Conservation (phyloP, 139 green algal species). For the Chlamydomonas urium region DNA sequence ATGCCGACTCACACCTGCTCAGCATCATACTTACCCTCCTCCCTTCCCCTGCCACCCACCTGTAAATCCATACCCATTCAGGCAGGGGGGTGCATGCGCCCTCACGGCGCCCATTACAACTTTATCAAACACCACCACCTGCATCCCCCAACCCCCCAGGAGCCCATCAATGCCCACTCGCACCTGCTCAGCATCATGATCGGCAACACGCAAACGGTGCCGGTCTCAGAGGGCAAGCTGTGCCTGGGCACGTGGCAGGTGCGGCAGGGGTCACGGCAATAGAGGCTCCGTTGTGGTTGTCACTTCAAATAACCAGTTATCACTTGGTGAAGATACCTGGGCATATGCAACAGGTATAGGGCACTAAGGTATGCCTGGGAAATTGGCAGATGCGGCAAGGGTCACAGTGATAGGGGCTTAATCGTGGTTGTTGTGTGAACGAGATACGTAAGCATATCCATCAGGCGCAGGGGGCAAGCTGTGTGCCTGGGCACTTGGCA, state of each 20-base stretch:
- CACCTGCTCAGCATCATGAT: constrained; percentile 71
- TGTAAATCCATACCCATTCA: constrained; percentile 39
- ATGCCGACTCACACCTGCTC: constrained; percentile 76
- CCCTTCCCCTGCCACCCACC: constrained; percentile 20
- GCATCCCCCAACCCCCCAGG: constrained; percentile 23
- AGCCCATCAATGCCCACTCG: constrained; percentile 71
- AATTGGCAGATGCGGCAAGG: background rate
- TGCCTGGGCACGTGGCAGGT: constrained; percentile 69
- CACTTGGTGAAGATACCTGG: background rate
- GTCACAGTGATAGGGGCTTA: background rate
- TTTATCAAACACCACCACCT: too few relatives aligned
- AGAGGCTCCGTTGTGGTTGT: background rate
- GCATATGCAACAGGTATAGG: background rate
- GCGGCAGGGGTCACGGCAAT: background rate
- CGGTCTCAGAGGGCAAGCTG: constrained; percentile 47
- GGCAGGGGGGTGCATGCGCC: too few relatives aligned
- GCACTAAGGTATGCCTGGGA: background rate
- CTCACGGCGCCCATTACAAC: too few relatives aligned
- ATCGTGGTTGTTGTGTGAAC: background rate
- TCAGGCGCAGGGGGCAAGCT: background rate
- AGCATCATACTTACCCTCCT: constrained; percentile 35
- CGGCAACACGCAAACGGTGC: constrained; percentile 56
- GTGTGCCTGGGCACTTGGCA: background rate
- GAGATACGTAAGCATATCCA: background rate
- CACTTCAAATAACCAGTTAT: background rate